These are phyloP conservation scores for Amphicarpaea edgeworthii DNA, from an alignment of 306 rosid genomes.

Conservation along the genomic window DNA sequence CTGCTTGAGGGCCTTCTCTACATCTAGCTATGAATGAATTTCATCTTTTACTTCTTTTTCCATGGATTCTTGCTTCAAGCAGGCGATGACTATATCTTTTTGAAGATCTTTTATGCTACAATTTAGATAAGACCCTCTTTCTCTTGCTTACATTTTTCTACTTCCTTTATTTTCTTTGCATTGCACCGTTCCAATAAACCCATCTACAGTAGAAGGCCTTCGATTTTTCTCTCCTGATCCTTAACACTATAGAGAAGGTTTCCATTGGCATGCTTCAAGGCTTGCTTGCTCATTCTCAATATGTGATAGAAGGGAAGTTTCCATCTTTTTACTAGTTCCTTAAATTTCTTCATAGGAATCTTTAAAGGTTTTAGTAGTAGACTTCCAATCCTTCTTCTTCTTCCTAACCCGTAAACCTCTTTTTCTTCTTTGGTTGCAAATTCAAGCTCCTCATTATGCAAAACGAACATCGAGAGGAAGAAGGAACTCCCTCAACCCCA, in stretches of 20 bases:
- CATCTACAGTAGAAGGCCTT: slow-evolving; percentile 54
- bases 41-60: slow-evolving; percentile 59
- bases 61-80: slow-evolving; percentile 57
- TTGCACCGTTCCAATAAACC: slow-evolving; percentile 49
- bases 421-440: too few species aligned
- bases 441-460: too few species aligned
- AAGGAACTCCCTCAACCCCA: too few species aligned
- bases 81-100: slow-evolving; percentile 36
- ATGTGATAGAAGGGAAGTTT: slow-evolving; percentile 50
- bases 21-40: slow-evolving; percentile 47
- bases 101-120: slow-evolving; percentile 54
- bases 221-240: slow-evolving; percentile 51
- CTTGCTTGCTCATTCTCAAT: slow-evolving; percentile 48
- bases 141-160: slow-evolving; percentile 48
- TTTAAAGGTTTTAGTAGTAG: slow-evolving; percentile 49
- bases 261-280: slow-evolving; percentile 57
- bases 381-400: slow-evolving; percentile 57
- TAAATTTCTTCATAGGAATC: slow-evolving; percentile 53
- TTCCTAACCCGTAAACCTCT: too few species aligned
- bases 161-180: slow-evolving; percentile 48
- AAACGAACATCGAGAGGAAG: too few species aligned
- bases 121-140: slow-evolving; percentile 47
- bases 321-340: slow-evolving; percentile 55
- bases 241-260: slow-evolving; percentile 44
- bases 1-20: slow-evolving; percentile 54